Evolutionary conservation across 768 basidiomycete species (phyloP).

Genomic region (Pisolithus sp.): DNA sequence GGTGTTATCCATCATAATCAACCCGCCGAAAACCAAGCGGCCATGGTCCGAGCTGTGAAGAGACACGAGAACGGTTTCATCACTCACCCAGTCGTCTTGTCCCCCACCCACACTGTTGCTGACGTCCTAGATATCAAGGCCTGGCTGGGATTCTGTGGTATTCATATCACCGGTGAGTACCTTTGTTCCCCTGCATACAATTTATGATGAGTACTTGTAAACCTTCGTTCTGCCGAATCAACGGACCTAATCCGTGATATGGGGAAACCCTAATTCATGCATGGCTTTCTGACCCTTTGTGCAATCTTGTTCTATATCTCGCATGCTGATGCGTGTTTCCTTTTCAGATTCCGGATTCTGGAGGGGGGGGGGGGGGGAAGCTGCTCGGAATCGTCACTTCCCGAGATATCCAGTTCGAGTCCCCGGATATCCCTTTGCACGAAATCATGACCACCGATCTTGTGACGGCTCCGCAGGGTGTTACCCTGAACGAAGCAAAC

Average conservation of each 20-base stretch:
- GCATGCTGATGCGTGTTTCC: conserved; percentile 42
- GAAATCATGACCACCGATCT: conserved; percentile 87
- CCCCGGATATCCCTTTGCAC: conserved; percentile 53
- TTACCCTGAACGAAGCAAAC: conserved; percentile 90
- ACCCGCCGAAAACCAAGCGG: conserved; percentile 74
- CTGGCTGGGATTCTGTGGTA: not conserved
- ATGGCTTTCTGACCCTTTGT: too few relatives aligned
- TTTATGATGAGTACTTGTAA: not conserved
- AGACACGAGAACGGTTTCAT: conserved; percentile 99
- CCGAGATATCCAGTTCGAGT: conserved; percentile 82
- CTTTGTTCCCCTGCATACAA: not conserved
- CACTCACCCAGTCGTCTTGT: conserved; percentile 85
- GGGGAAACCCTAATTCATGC: too few relatives aligned
- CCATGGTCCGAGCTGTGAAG: conserved; percentile 97
- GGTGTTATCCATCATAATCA: conserved; percentile 99
- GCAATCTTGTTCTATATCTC: too few relatives aligned
- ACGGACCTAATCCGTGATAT: too few relatives aligned
- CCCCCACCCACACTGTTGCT: conserved; percentile 60
- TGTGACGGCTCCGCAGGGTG: conserved; percentile 81
- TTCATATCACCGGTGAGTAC: not conserved
- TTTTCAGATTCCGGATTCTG: conserved; percentile 69
- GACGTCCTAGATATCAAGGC: conserved; percentile 20
- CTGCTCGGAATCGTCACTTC: conserved; percentile 95
- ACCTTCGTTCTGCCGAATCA: not conserved
- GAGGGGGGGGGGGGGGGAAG: conserved; percentile 81